Base-by-base conservation (phyloP, 2,329 filamentous ascomycete species). In the Pseudogymnoascus sp. region DNA sequence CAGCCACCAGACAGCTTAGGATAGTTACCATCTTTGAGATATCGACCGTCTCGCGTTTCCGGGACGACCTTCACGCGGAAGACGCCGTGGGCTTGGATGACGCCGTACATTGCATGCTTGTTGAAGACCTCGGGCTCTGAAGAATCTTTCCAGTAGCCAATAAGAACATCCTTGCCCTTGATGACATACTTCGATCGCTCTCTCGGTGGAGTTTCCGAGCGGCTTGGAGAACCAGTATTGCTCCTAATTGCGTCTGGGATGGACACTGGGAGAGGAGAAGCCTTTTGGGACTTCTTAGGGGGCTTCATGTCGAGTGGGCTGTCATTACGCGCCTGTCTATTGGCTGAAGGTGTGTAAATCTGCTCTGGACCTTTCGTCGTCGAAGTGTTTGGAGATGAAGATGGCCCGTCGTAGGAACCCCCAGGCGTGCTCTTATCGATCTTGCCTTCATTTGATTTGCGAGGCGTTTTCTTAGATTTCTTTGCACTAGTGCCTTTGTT, bases 21-120 rank as follows among this genome's bases (percentile, higher is more conserved):
- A 62, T 86, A 87, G 70, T 87, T 87, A 37, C 83, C 84, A 34
- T 82, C 77, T 5, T 9, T 16, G 1, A 85, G 75, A 31, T 78
- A 79, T 0, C 82, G 80, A 2, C 85, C 85, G 68, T 87, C 84
- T 2, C 84, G 80, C 0, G 84, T 87, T 68, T 85, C 79, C 5
- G 82, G 77, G 0, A 84, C 79, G 0, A 88, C 77, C 70, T 87
- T 87, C 62, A 87, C 83, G 0, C 85, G 77, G 70, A 88, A 87
- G 80, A 85, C 86, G 66, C 87, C 84, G 63, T 86, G 86, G 16
- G 80, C 79, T 0, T 84, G 84, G 0, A 88, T 73, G 9, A 88
- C 85, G 3, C 85, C 85, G 62, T 83, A 84, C 0, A 87, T 83
- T 0, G 84, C 85, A 68, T 88, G 85, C 61, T 84, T 83, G 68